These are phyloP conservation scores for Pugionium dolabratum DNA, from an alignment of 345 rosid species.

Conservation along the genomic window DNA sequence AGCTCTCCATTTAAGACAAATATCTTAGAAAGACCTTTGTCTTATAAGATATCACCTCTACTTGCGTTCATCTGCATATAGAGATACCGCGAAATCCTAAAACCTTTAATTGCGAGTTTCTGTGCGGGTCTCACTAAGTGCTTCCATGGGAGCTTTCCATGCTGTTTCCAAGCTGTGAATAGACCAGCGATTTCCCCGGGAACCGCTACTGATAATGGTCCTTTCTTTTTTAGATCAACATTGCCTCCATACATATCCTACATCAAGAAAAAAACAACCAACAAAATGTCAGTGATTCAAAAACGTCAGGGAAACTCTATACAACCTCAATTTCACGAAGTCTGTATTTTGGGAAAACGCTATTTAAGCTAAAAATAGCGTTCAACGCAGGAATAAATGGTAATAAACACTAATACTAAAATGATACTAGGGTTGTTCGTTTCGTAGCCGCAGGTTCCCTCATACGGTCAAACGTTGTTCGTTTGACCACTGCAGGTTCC, in stretches of 20 bases:
- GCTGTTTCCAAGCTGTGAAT: slow-evolving; percentile 51
- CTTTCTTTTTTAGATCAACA: slow-evolving; percentile 40
- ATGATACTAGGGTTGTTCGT: too few relatives aligned
- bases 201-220: slow-evolving; percentile 58
- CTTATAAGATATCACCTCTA: slow-evolving; percentile 43
- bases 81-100: slow-evolving; percentile 55
- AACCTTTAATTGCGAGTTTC: slow-evolving; percentile 51
- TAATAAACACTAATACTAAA: too few relatives aligned
- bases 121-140: slow-evolving; percentile 52
- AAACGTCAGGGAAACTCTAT: neutral
- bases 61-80: slow-evolving; percentile 49
- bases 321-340: neutral
- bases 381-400: neutral
- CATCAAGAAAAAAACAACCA: slow-evolving; percentile 14
- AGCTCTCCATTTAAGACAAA: slow-evolving; percentile 52
- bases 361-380: neutral
- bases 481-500: too few relatives aligned
- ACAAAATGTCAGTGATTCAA: too few relatives aligned
- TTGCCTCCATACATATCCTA: slow-evolving; percentile 63
- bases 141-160: slow-evolving; percentile 61
- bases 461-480: too few relatives aligned
- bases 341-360: neutral
- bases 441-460: too few relatives aligned
- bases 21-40: slow-evolving; percentile 49
- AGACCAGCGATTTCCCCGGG: slow-evolving; percentile 68